Conservation (phyloP, 2,329 filamentous ascomycete genomes). For the Colletotrichum sp. region DNA sequence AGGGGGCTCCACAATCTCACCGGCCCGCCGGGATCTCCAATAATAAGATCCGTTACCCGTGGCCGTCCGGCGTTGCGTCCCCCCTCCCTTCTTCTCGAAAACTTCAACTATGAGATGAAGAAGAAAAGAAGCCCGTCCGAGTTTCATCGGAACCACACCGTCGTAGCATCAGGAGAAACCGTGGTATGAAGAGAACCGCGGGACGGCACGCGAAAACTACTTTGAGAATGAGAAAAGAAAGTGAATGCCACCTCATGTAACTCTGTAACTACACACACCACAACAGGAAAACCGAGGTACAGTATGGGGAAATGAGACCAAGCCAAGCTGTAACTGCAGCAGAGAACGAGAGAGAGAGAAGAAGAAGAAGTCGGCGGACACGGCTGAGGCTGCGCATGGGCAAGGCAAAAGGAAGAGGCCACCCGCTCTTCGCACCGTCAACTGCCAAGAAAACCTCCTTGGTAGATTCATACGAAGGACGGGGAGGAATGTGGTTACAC, state of each 20-base stretch:
- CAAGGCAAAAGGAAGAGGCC: not conserved
- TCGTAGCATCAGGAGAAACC: not conserved
- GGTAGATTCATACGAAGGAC: not conserved
- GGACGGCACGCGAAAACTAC: not conserved
- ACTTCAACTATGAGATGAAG: not conserved
- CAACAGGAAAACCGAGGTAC: not conserved
- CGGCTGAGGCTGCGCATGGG: not conserved
- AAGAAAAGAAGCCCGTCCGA: not conserved
- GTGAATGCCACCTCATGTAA: not conserved
- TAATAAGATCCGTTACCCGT: constrained; percentile 4
- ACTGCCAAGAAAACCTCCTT: no score
- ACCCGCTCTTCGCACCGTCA: not conserved
- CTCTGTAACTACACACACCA: not conserved
- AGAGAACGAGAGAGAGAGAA: not conserved
- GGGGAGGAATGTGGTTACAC: not conserved
- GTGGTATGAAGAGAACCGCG: not conserved
- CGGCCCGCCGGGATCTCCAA: not conserved
- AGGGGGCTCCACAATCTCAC: not conserved
- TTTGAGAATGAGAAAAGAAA: not conserved
- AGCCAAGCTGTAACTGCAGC: not conserved
- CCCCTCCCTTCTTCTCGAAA: not conserved
- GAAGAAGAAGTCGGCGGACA: not conserved
- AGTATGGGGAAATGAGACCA: no score
- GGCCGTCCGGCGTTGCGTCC: not conserved
- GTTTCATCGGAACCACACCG: not conserved